Base-by-base conservation (phyloP, 768 basidiomycete genomes). In the Naganishia friedmannii region DNA sequence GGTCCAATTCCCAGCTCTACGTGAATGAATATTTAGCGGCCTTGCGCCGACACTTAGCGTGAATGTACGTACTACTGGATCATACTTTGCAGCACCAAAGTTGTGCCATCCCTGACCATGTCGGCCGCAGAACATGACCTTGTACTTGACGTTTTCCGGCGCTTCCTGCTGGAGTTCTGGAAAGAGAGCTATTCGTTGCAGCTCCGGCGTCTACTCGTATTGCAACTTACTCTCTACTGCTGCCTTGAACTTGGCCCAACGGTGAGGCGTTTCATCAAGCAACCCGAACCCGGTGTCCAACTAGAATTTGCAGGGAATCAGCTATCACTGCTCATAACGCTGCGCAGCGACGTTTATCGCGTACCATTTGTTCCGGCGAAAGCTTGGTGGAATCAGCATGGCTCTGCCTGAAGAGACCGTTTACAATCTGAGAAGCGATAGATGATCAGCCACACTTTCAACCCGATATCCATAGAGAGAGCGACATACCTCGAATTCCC, bases 81-180 rank as follows among this genome's bases (percentile, higher is more conserved):
- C 77, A 32, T 78, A 75, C 34, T 76, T 73, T 29, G 48, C 74
- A 19, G 74, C 74, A 2, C 65, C 77, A 48, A 73, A 74, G 66
- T 80, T 80, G 65, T 80, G 79, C 73, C 73, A 76, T 37, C 79
- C 79, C 70, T 80, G 76, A 32, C 78, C 79, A 55, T 80, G 79
- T 29, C 79, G 72, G 0, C 77, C 78, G 31, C 77, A 67, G 73
- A 80, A 79, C 55, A 79, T 69, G 32, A 80, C 76, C 73, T 79
- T 80, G 74, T 77, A 79, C 26, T 73, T 48, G 19, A 76, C 77
- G 7, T 73, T 75, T 17, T 71, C 68, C 10, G 73, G 70, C 8
- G 78, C 79, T 32, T 74, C 53, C 1, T 39, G 66, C 60, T 68
- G 67, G 23, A 68, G 55, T 29, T 68, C 67, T 68, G 39, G 21